Base-by-base conservation (phyloP, 2,329 filamentous ascomycete genomes). In the Rhynchosporium secalis region DNA sequence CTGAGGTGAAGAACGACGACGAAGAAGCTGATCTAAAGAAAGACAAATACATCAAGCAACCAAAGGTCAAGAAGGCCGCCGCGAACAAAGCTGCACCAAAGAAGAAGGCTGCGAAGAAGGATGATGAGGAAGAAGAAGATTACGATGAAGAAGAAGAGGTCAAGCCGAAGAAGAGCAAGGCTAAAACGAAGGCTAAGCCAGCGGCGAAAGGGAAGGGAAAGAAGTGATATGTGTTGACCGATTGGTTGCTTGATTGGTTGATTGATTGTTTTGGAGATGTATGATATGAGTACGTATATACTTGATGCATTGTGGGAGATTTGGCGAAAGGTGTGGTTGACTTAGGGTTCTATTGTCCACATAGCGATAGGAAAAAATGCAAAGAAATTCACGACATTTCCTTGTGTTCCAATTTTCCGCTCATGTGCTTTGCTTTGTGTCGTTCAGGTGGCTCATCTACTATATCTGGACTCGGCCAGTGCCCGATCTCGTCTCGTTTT, bases 41-140 rank as follows among this genome's bases (percentile, higher is more conserved):
- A 74, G 95, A 99, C 77, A 98, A 97, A 76, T 97, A 96, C 72
- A 93, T 98, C 74, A 96, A 95, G 76, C 84, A 89, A 73, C 91
- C 94, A 12, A 97, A 96, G 81, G 86, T 85, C 67, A 92, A 87
- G 75, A 81, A 80, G 62, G 75, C 77, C 13, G 72, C 79, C 36
- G 78, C 68, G 56, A 84, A 85, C 73, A 79, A 79, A 1, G 69
- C 72, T 45, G 69, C 72, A 46, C 76, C 77, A 67, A 78, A 78
- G 62, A 69, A 69, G 60, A 66, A 64, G 20, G 58, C 64, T 5
- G 67, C 66, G n/a, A 59, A 66, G 38, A 66, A 67, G 9, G 66
- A 68, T 7, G 66, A 70, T 48, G 65, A 69, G 10, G 64, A 69
- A 13, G 63, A 69, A 43, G 63, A 69, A 46, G 67, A 70, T 36